Base-by-base conservation (phyloP, 2,329 filamentous ascomycete genomes). In the Bipolaris sorokiniana region DNA sequence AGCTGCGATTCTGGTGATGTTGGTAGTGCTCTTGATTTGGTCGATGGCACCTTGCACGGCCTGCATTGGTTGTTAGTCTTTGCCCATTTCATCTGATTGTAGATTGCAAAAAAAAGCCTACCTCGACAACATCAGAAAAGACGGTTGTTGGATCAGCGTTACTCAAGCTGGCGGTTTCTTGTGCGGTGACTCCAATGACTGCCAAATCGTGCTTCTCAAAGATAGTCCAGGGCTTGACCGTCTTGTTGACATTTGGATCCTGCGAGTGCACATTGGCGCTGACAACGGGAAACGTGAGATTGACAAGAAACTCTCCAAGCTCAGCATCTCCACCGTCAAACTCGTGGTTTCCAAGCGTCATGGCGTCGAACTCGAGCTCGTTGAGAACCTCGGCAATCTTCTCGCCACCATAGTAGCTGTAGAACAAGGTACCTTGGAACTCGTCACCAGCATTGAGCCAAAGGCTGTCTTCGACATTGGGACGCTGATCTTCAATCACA, bases 361-460 rank as follows among this genome's bases (percentile, higher is more conserved):
- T 89, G 64, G 83, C 85, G 59, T 88, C 84, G 63, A 89, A 88
- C n/a, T 82, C 82, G 48, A 89, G 77, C 69, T 86, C 81, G 61
- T 90, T 90, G 58, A 89, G 75, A 0, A 84, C 86, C 66, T 88
- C 83, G 47, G 86, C 85, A 61, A 89, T 89, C 80, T 89, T 89
- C 77, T 88, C 85, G 22, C 86, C 85, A 15, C 83, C 83, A 66
- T 89, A 89, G 72, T 83, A 88, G 3, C 82, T 82, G 76, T 88
- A 89, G 78, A 88, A 89, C 7, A 89, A 79, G 0, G 87, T 89
- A 51, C 87, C 87, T 65, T 89, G 85, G 69, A 89, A 89, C 69
- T 89, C 87, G 64, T 89, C 87, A n/a, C 87, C 87, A 2, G 83
- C 84, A 54, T 89, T 88, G 44, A 89, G 77, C 76, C 85, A 84